Percentiles rank a stretch among this genome's conserved stretches.
phyloP scores from a whole-genome alignment of 108 stramenopile species.

The Skeletonema potamos region DNA sequence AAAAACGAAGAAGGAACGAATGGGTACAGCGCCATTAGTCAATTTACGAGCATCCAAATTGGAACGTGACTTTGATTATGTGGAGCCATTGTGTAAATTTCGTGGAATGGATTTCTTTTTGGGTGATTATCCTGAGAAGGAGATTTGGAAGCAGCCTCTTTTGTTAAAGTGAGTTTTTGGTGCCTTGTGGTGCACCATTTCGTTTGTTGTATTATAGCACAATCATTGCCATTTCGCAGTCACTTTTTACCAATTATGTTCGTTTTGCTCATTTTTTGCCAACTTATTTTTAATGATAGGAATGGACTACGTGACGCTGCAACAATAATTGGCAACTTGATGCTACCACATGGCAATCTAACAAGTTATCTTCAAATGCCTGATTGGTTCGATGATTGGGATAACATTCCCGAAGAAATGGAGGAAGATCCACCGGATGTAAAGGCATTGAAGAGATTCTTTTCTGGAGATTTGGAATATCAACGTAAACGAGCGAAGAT shows the following conservation, averaged over 20 bases:
- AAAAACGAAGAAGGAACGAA: neutral
- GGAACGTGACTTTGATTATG: slow-evolving; percentile 4
- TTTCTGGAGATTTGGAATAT: slow-evolving; percentile 47
- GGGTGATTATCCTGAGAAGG: slow-evolving; percentile 43
- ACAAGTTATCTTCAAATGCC: slow-evolving; percentile 56
- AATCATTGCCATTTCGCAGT: too few relatives aligned
- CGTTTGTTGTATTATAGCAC: neutral
- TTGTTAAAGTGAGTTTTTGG: slow-evolving; percentile 37
- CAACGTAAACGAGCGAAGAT: slow-evolving; percentile 35
- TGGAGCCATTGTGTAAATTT: slow-evolving; percentile 45
- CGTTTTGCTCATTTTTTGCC: neutral
- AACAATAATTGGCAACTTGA: slow-evolving; percentile 54
- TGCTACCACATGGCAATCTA: slow-evolving; percentile 59
- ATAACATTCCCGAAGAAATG: slow-evolving; percentile 39
- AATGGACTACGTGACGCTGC: slow-evolving; percentile 57
- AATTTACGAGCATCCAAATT: neutral
- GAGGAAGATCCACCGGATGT: slow-evolving; percentile 48
- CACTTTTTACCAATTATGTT: too few relatives aligned
- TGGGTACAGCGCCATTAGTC: neutral
- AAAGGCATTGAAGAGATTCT: slow-evolving; percentile 60
- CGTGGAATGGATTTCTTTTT: slow-evolving; percentile 69
- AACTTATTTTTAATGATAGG: neutral
- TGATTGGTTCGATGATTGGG: slow-evolving; percentile 53
- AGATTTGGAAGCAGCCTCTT: slow-evolving; percentile 48
- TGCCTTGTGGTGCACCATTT: neutral